A percentile compares a stretch with the other conserved stretches of the same genome.
These are phyloP conservation scores for Saccharomycopsis fodiens DNA, from an alignment of 805 yeast species.

Conservation along the genomic window DNA sequence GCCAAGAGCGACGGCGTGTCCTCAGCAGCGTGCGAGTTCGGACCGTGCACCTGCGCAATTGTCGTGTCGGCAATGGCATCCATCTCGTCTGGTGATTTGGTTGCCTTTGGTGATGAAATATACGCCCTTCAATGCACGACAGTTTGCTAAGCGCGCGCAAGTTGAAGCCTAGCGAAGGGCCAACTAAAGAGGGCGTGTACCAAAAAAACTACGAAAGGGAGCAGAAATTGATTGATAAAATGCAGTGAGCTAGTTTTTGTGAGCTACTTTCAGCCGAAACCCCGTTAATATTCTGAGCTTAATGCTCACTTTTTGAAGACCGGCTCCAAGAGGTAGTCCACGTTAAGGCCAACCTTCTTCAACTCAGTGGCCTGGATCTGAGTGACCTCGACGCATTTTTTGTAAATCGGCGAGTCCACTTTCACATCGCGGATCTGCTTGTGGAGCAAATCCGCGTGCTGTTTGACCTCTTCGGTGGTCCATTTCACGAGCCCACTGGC, in stretches of 20 bases:
- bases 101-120: no score
- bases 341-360: constrained; percentile 60
- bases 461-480: constrained; percentile 58
- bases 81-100: constrained; percentile 34
- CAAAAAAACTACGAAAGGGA: no score
- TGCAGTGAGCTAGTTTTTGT: no score
- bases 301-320: constrained; percentile 22
- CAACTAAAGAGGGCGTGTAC: no score
- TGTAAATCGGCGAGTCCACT: constrained; percentile 42
- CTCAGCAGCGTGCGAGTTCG: constrained; percentile 31
- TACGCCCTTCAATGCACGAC: no score
- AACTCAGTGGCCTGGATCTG: constrained; percentile 54
- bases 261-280: no score
- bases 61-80: constrained; percentile 61
- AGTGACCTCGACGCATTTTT: constrained; percentile 47
- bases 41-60: constrained; percentile 29
- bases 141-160: no score
- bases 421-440: constrained; percentile 63
- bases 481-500: constrained; percentile 62
- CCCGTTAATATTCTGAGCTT: no score
- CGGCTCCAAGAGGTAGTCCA: constrained; percentile 57
- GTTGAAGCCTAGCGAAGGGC: no score
- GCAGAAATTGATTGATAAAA: no score
- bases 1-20: constrained; percentile 76
- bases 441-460: constrained; percentile 51